phyloP scores from a whole-genome alignment of 2,329 filamentous ascomycete genomes.

The Ascochyta viciae-villosae region DNA sequence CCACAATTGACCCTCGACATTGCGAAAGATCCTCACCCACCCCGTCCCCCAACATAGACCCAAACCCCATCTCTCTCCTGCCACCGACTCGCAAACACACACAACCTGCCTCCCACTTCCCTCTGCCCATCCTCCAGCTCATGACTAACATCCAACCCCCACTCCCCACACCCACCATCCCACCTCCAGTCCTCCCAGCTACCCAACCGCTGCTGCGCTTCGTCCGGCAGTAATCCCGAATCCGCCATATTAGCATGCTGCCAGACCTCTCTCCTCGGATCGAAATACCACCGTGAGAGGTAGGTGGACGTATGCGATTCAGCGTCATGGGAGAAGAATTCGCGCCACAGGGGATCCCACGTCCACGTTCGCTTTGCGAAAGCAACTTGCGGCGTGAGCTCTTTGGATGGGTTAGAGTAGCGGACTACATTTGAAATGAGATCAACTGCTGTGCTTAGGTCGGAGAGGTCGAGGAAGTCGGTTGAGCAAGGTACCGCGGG shows the following conservation, averaged over 20 bases:
- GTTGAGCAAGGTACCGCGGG: slow-evolving; percentile 7
- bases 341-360: slow-evolving; percentile 15
- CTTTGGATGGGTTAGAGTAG: background rate
- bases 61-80: slow-evolving; percentile 6
- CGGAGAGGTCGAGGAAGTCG: slow-evolving; percentile 11
- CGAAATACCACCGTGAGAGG: slow-evolving; percentile 10
- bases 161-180: slow-evolving; percentile 10
- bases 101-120: background rate
- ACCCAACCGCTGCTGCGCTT: slow-evolving; percentile 6
- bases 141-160: slow-evolving; percentile 11
- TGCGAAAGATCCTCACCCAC: background rate
- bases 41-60: slow-evolving; percentile 9
- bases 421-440: slow-evolving; percentile 3
- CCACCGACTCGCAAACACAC: slow-evolving; percentile 11
- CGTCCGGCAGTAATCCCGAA: slow-evolving; percentile 7
- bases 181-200: slow-evolving; percentile 13
- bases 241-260: slow-evolving; percentile 11
- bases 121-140: slow-evolving; percentile 2
- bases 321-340: background rate
- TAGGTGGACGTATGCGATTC: background rate
- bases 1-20: background rate
- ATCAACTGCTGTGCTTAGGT: slow-evolving; percentile 4
- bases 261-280: slow-evolving; percentile 3
- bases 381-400: slow-evolving; percentile 1
- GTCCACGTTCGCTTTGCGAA: background rate